Evolutionary conservation across 78 protist genomes (phyloP).

Genomic region (Speleostelium caveatum): DNA sequence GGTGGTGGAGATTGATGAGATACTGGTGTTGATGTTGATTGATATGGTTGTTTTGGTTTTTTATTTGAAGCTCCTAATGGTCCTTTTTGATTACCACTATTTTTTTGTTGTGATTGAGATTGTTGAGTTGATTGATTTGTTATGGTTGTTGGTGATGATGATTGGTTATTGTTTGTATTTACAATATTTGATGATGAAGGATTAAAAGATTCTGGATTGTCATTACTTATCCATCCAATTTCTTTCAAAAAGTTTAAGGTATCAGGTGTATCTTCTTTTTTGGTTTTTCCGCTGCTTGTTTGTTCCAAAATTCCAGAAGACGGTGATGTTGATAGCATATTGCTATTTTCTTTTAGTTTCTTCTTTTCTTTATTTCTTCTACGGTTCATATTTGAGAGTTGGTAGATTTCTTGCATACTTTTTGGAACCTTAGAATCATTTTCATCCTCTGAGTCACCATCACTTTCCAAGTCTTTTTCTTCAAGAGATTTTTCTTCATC

Average conservation of each 20-base stretch:
- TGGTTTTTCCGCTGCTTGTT: conserved; percentile 1
- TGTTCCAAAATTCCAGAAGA: neutral
- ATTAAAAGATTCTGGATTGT: conserved; percentile 13
- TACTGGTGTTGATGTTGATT: neutral
- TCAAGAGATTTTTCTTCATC: conserved; percentile 14
- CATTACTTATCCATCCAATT: conserved; percentile 80
- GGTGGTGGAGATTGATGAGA: neutral
- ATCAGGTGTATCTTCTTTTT: conserved; percentile 37
- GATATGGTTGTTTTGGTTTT: neutral
- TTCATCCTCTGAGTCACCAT: conserved; percentile 27
- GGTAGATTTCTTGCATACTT: conserved; percentile 82
- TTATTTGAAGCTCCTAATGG: neutral
- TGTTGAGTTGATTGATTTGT: conserved; percentile 4
- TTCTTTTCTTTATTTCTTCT: conserved; percentile 74
- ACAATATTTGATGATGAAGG: neutral
- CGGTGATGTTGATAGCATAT: neutral
- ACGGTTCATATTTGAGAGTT: conserved; percentile 67
- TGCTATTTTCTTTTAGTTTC: conserved; percentile 46
- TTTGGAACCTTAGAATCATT: conserved; percentile 57
- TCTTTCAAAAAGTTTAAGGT: conserved; percentile 67
- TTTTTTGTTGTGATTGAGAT: neutral
- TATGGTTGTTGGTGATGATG: neutral
- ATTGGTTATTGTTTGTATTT: neutral
- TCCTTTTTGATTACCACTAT: neutral
- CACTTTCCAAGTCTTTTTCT: conserved; percentile 37